A percentile compares a stretch with the other conserved stretches of the same genome.
Conservation (phyloP, 169 alveolate genomes). For the Nephromyces sp. region DNA sequence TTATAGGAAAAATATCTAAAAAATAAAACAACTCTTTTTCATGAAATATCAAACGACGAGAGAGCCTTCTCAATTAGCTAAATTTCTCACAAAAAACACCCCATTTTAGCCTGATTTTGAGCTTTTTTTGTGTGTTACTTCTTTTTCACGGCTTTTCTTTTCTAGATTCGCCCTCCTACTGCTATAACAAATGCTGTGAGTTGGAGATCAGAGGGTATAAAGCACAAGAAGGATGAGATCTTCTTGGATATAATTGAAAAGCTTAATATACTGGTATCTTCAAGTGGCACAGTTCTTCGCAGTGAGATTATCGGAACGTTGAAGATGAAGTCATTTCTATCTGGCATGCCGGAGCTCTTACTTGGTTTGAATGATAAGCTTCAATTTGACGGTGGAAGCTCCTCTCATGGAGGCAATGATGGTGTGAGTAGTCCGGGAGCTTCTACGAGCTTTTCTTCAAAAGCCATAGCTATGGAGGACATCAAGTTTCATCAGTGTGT, state of each 20-base stretch:
- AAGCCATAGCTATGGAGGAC: constrained; percentile 94
- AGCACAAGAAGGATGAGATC: constrained; percentile 92
- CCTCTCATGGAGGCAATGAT: no score
- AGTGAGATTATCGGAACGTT: constrained; percentile 93
- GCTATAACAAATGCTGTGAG: constrained; percentile 88
- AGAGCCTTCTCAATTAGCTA: no score
- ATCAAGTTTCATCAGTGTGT: constrained; percentile 93
- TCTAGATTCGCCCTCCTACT: constrained; percentile 77
- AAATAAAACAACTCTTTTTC: no score
- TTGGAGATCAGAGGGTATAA: constrained; percentile 88
- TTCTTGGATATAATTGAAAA: constrained; percentile 96
- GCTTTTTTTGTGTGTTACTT: no score
- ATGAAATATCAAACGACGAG: no score
- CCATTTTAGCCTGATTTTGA: no score
- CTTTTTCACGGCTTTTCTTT: no score
- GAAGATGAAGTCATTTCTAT: constrained; percentile 86
- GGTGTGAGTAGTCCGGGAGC: no score
- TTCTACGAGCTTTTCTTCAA: constrained; percentile 45
- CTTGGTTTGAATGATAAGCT: constrained; percentile 93
- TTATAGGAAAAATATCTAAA: no score
- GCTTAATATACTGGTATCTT: constrained; percentile 70
- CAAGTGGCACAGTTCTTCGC: constrained; percentile 81
- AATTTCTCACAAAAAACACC: no score
- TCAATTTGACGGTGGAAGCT: constrained; percentile 50
- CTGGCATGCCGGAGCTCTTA: constrained; percentile 98